Conservation (phyloP, 1,284 basidiomycete genomes). For the Lentinula novae-zelandiae region DNA sequence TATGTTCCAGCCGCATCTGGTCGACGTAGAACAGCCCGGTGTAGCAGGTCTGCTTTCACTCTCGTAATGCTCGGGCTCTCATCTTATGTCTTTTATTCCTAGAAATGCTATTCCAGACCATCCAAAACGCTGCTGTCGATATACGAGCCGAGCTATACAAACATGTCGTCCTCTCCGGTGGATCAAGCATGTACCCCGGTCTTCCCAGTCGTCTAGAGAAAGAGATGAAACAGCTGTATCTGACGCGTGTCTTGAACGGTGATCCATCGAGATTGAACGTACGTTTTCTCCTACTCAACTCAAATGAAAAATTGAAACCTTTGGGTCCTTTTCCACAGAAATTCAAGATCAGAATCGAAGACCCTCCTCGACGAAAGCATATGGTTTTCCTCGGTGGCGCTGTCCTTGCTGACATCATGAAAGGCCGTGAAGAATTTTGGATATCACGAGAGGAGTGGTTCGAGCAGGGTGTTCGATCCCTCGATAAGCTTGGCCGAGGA, state of each 20-base stretch:
- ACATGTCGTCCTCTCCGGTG: constrained; percentile 96
- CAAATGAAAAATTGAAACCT: neutral
- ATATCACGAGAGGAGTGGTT: constrained; percentile 91
- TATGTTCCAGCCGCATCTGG: constrained; percentile 99
- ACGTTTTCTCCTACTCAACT: constrained; percentile 28
- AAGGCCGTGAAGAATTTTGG: constrained; percentile 93
- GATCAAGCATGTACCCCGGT: constrained; percentile 98
- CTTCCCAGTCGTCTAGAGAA: constrained; percentile 96
- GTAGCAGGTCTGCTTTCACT: constrained; percentile 67
- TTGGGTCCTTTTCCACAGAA: constrained; percentile 52
- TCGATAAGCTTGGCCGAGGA: constrained; percentile 80
- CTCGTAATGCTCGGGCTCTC: neutral
- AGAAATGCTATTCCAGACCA: constrained; percentile 97
- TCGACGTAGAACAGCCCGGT: constrained; percentile 96
- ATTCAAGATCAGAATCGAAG: constrained; percentile 99
- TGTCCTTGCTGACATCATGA: constrained; percentile 98
- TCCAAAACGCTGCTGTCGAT: constrained; percentile 91
- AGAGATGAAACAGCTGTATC: constrained; percentile 99
- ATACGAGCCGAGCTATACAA: constrained; percentile 93
- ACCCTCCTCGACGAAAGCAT: constrained; percentile 96
- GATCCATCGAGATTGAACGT: constrained; percentile 87
- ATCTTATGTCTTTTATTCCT: constrained; percentile 1
- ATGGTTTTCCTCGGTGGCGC: constrained; percentile 99
- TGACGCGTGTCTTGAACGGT: constrained; percentile 85
- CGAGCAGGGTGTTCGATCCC: constrained; percentile 77